Evolutionary conservation across 352 stramenopile species (phyloP), one percentile per base, ranked within the genome.

Genomic region (Hyaloperonospora arabidopsidis): DNA sequence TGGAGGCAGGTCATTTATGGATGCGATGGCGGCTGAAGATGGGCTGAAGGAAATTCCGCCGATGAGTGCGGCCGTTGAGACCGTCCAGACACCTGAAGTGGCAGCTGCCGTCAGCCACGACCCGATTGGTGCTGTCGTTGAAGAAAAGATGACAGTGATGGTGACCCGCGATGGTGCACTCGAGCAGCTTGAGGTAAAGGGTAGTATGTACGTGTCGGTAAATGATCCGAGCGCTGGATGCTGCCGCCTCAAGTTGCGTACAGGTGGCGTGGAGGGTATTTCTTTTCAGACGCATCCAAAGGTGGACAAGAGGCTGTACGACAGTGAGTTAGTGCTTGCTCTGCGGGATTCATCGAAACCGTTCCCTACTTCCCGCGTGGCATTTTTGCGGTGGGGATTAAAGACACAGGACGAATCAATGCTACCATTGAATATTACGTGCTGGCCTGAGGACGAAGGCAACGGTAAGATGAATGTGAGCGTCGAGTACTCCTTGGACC

Each of bases 401-500:
- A 94, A 94, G 74, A 87, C 84, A 44, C 79, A 89, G 45, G 84
- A 94, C 59, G 81, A 94, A 45, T 75, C 77, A n/a, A 84, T 89
- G 57, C 50, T 91, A 53, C 84, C 84, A 10, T 57, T 94, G 14
- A 90, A 89, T 72, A 86, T 94, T 63, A 89, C 84, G 35, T 94
- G 84, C 68, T 94, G 84, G 84, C 84, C 84, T 0, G 84, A 94
- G 52, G 81, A 91, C 52, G 79, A 94, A 67, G 74, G 80, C 29
- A 71, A 71, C 53, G 84, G 83, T 63, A 92, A 94, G 70, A 85
- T 90, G 59, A 94, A 89, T 50, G 84, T 94, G 22, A 92, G 76
- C 55, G 79, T 94, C 52, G 84, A 94, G 55, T 94, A 94, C 65
- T 84, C 81, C 40, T 86, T 94, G 74, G 74, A 90, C 41, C 76